Conservation (phyloP, 352 stramenopile genomes). For the Phytophthora quininea region DNA sequence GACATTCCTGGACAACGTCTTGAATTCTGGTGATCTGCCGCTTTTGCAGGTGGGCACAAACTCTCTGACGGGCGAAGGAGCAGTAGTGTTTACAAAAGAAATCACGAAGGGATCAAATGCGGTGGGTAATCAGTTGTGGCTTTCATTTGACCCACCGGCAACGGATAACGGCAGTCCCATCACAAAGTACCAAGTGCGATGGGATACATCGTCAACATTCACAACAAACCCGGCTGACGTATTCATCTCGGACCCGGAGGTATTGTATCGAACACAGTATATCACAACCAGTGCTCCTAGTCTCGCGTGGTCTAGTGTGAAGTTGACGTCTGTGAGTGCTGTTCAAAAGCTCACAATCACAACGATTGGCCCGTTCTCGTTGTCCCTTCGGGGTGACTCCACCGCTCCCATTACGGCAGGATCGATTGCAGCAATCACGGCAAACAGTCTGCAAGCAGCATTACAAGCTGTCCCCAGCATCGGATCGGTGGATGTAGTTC, state of each 20-base stretch:
- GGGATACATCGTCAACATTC: slow-evolving; percentile 68
- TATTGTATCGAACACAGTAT: slow-evolving; percentile 56
- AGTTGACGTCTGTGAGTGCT: slow-evolving; percentile 30
- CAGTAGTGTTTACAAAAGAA: slow-evolving; percentile 54
- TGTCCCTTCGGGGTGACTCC: slow-evolving; percentile 56
- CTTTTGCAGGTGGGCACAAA: slow-evolving; percentile 45
- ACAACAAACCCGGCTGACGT: slow-evolving; percentile 51
- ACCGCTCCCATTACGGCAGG: slow-evolving; percentile 29
- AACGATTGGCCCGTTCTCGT: slow-evolving; percentile 40
- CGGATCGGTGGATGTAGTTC: slow-evolving; percentile 49
- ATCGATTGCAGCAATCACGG: slow-evolving; percentile 43
- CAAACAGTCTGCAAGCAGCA: slow-evolving; percentile 29
- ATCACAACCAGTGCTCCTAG: slow-evolving; percentile 60
- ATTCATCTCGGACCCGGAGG: slow-evolving; percentile 55
- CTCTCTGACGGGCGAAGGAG: slow-evolving; percentile 44
- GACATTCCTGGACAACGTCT: slow-evolving; percentile 74
- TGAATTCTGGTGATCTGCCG: slow-evolving; percentile 69
- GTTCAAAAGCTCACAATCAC: slow-evolving; percentile 58
- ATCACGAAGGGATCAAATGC: slow-evolving; percentile 73
- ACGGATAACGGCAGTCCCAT: slow-evolving; percentile 74
- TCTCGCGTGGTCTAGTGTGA: slow-evolving; percentile 62
- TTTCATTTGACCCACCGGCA: slow-evolving; percentile 72
- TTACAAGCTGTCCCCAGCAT: slow-evolving; percentile 53
- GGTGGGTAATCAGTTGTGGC: slow-evolving; percentile 72
- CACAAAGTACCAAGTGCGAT: slow-evolving; percentile 66